Evolutionary conservation across 371 early-diverging fungal species (phyloP).

Genomic region (Mucor irregularis): DNA sequence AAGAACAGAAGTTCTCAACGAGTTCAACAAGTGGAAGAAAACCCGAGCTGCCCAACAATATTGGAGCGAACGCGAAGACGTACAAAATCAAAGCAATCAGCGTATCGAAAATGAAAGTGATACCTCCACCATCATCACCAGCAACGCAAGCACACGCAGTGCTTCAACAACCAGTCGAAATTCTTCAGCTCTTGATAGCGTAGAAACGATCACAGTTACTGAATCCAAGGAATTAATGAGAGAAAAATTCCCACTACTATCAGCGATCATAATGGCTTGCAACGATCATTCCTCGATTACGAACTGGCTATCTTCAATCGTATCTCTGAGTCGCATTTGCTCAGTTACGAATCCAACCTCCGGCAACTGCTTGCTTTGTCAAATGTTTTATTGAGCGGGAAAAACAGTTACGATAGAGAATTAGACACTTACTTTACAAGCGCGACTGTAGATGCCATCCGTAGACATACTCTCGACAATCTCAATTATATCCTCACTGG

Average conservation of each 20-base stretch:
- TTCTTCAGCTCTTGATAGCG: slow-evolving; percentile 1
- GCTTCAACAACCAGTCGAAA: not conserved
- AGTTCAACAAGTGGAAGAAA: slow-evolving; percentile 7
- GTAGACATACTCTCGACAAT: slow-evolving; percentile 3
- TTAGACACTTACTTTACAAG: slow-evolving; percentile 6
- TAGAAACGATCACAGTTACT: slow-evolving; percentile 4
- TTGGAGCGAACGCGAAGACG: slow-evolving; percentile 1
- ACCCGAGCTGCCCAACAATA: not conserved
- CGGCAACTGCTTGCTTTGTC: slow-evolving; percentile 8
- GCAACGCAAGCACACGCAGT: not conserved
- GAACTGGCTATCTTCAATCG: not conserved
- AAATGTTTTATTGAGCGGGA: slow-evolving; percentile 6
- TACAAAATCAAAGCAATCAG: not conserved
- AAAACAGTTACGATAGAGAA: slow-evolving; percentile 6
- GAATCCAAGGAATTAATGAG: slow-evolving; percentile 7
- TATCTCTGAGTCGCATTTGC: slow-evolving; percentile 5
- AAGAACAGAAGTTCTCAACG: not conserved
- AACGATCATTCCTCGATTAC: not conserved
- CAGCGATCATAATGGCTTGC: slow-evolving; percentile 1
- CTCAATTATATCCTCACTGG: slow-evolving; percentile 1
- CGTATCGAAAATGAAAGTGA: not conserved
- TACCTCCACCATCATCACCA: not conserved
- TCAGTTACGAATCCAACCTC: slow-evolving; percentile 10
- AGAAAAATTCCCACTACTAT: slow-evolving; percentile 1
- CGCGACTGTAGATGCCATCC: slow-evolving; percentile 5